These are phyloP conservation scores for Cercophora sp. DNA, from an alignment of 495 filamentous ascomycete species.

Conservation along the genomic window DNA sequence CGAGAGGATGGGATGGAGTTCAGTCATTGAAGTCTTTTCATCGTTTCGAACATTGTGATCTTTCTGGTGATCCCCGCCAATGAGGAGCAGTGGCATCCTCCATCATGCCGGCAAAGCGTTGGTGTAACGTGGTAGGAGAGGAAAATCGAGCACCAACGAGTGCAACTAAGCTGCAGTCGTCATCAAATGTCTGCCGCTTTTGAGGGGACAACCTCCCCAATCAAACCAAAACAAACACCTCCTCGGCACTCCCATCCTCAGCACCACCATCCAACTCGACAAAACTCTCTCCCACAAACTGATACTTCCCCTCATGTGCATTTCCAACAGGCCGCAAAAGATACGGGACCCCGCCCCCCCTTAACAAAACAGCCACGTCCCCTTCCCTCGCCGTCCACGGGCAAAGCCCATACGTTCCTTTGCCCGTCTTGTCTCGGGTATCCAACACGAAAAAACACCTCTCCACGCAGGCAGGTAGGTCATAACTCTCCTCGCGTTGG, in stretches of 20 bases:
- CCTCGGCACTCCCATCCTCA: neutral
- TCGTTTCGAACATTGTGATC: too few species aligned
- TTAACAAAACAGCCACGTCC: constrained; percentile 1
- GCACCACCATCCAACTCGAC: neutral
- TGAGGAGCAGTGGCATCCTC: too few species aligned
- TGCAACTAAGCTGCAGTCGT: neutral
- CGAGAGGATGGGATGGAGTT: too few species aligned
- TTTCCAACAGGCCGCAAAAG: neutral
- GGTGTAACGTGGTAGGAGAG: too few species aligned
- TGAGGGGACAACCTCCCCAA: neutral
- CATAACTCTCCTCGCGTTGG: neutral
- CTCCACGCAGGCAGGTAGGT: constrained; percentile 2
- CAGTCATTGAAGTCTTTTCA: too few species aligned
- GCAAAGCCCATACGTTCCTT: constrained; percentile 2
- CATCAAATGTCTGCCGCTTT: neutral
- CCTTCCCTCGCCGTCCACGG: constrained; percentile 6
- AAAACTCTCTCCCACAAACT: constrained; percentile 13
- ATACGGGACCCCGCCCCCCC: constrained; percentile 8
- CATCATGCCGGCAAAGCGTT: too few species aligned
- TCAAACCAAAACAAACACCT: neutral
- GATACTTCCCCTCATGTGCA: neutral
- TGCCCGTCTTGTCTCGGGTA: too few species aligned
- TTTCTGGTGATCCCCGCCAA: too few species aligned
- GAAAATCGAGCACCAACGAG: neutral
- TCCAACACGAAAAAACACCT: constrained; percentile 4